Conservation (phyloP, 345 rosid species). For the Carallia pectinifolia region DNA sequence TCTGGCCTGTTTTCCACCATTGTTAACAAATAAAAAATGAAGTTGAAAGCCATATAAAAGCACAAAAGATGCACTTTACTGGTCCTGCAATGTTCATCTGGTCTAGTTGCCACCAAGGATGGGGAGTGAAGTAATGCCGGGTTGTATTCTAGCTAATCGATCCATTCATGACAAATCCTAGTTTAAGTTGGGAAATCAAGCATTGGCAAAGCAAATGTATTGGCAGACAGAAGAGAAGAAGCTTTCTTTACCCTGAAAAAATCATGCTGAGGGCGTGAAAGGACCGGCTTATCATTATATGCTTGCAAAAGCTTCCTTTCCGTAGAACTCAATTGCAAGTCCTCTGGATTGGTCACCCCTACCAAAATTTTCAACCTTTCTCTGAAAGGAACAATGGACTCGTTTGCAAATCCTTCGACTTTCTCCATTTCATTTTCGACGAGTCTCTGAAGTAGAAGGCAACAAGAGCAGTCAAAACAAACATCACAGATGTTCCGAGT, state of each 20-base stretch:
- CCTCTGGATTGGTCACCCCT: slow-evolving; percentile 70
- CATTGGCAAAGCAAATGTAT: neutral
- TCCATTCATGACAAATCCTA: no score
- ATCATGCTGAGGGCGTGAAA: slow-evolving; percentile 80
- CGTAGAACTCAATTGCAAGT: slow-evolving; percentile 58
- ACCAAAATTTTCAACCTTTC: slow-evolving; percentile 80
- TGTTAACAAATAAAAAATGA: no score
- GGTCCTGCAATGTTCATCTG: no score
- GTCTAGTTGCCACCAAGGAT: no score
- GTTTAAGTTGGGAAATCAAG: neutral
- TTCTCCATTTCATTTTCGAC: slow-evolving; percentile 71
- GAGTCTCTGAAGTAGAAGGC: slow-evolving; percentile 46
- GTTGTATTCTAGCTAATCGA: no score
- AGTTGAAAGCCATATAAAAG: no score
- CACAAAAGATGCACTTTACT: no score
- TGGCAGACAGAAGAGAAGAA: neutral
- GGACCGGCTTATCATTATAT: slow-evolving; percentile 74
- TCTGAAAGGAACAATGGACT: slow-evolving; percentile 57
- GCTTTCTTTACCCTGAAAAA: slow-evolving; percentile 53
- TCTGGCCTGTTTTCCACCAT: no score
- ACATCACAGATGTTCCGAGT: neutral
- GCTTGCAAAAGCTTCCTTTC: slow-evolving; percentile 74
- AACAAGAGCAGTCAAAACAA: slow-evolving; percentile 1
- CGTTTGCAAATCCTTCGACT: slow-evolving; percentile 64
- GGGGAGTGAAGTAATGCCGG: no score